Evolutionary conservation across 148 eudicot species (phyloP).

Genomic region (Pouteria glomerata): DNA sequence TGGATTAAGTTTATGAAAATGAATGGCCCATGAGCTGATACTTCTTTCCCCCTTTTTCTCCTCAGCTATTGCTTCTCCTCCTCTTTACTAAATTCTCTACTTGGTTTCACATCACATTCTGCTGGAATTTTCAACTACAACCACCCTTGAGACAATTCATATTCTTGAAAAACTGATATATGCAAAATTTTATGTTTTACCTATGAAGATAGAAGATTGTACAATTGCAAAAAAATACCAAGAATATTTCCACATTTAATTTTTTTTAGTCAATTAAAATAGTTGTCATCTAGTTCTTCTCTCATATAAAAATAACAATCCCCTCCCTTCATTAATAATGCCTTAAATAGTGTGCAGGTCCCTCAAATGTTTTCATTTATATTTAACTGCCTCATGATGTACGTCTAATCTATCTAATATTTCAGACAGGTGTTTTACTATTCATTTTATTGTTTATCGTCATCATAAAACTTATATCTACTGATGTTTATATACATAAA

Average conservation of each 20-base stretch:
- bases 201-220: background rate
- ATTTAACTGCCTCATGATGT: background rate
- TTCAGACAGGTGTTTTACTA: too few species aligned
- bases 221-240: background rate
- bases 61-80: too few species aligned
- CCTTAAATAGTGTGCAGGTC: background rate
- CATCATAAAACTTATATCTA: too few species aligned
- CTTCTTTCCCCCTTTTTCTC: too few species aligned
- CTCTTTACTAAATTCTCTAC: too few species aligned
- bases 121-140: background rate
- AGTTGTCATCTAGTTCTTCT: background rate
- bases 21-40: too few species aligned
- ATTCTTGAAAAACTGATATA: background rate
- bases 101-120: too few species aligned
- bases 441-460: too few species aligned
- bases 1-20: too few species aligned
- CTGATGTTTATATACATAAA: too few species aligned
- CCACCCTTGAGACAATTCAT: background rate
- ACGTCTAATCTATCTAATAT: too few species aligned
- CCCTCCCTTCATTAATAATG: background rate
- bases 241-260: background rate
- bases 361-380: background rate
- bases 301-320: background rate
- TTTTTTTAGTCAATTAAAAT: too few species aligned
- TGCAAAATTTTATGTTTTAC: background rate